phyloP scores from a whole-genome alignment of 495 filamentous ascomycete genomes.

The Annulohypoxylon maeteangense region DNA sequence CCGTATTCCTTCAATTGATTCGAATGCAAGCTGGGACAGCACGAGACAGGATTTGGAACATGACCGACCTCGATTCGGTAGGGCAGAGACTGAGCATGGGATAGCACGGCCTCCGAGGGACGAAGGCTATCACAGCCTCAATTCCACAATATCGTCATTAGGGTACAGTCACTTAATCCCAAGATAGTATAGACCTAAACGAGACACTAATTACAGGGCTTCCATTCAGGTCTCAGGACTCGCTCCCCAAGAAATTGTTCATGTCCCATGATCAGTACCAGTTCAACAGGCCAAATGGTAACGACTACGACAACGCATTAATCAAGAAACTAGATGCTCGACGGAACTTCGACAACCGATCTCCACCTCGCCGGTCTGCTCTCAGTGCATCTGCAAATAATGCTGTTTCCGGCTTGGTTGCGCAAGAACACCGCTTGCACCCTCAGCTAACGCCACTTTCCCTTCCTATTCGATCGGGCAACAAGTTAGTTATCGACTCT shows the following conservation, averaged over 20 bases:
- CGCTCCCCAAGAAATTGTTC: slow-evolving; percentile 53
- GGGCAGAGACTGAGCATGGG: slow-evolving; percentile 39
- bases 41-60: slow-evolving; percentile 39
- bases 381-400: slow-evolving; percentile 65
- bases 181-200: slow-evolving; percentile 1
- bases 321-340: slow-evolving; percentile 76
- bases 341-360: slow-evolving; percentile 66
- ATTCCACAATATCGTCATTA: slow-evolving; percentile 47
- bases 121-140: slow-evolving; percentile 49
- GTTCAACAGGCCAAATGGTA: slow-evolving; percentile 65
- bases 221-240: slow-evolving; percentile 43
- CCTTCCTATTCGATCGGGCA: slow-evolving; percentile 56
- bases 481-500: slow-evolving; percentile 53
- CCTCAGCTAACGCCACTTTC: slow-evolving; percentile 61
- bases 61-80: slow-evolving; percentile 39
- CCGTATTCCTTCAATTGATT: slow-evolving; percentile 44
- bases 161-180: slow-evolving; percentile 33
- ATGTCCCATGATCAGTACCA: slow-evolving; percentile 61
- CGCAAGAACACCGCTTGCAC: slow-evolving; percentile 59
- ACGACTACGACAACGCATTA: slow-evolving; percentile 82
- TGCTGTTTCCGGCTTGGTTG: slow-evolving; percentile 38
- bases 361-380: slow-evolving; percentile 64
- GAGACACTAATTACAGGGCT: slow-evolving; percentile 29
- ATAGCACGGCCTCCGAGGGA: slow-evolving; percentile 40
- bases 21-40: slow-evolving; percentile 44